A percentile compares a stretch with the other conserved stretches of the same genome.
Conservation (phyloP, 2,329 filamentous ascomycete genomes). For the Plectosphaerella plurivora region DNA sequence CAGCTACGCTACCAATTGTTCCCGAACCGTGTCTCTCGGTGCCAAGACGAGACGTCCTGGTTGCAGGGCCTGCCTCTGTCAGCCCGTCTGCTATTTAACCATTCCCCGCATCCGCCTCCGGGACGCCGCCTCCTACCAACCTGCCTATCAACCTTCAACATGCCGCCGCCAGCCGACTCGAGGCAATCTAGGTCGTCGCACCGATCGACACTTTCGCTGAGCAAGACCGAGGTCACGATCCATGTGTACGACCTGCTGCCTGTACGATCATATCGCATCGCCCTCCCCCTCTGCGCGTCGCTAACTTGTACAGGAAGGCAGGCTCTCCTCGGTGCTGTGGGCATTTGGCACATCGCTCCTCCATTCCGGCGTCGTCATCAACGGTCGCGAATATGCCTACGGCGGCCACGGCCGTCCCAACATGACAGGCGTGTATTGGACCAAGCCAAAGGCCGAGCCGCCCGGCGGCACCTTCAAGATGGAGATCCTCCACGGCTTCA, state of each 20-base stretch:
- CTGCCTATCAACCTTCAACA: neutral
- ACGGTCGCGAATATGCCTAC: constrained; percentile 77
- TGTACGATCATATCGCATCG: constrained; percentile 34
- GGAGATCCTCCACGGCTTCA: constrained; percentile 76
- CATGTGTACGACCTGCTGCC: constrained; percentile 76
- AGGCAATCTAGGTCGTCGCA: constrained; percentile 35
- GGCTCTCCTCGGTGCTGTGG: constrained; percentile 74
- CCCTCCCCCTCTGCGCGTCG: neutral
- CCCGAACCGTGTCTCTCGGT: too few species aligned
- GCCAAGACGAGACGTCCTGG: too few species aligned
- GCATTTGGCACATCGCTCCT: constrained; percentile 71
- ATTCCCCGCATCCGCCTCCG: neutral
- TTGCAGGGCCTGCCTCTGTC: too few species aligned
- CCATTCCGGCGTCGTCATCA: constrained; percentile 79
- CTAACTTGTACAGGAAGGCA: constrained; percentile 53
- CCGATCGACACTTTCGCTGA: constrained; percentile 62
- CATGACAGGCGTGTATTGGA: constrained; percentile 80
- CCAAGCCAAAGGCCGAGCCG: constrained; percentile 64
- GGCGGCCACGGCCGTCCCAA: constrained; percentile 71
- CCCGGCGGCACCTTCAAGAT: constrained; percentile 73
- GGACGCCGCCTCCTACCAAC: neutral
- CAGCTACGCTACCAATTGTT: too few species aligned
- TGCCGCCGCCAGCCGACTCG: constrained; percentile 5
- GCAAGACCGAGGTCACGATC: constrained; percentile 70
- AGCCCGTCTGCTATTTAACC: too few species aligned